A percentile compares a stretch with the other conserved stretches of the same genome.
phyloP scores from a whole-genome alignment of 192 early-diverging fungal species.

The Gaertneriomyces sp. region DNA sequence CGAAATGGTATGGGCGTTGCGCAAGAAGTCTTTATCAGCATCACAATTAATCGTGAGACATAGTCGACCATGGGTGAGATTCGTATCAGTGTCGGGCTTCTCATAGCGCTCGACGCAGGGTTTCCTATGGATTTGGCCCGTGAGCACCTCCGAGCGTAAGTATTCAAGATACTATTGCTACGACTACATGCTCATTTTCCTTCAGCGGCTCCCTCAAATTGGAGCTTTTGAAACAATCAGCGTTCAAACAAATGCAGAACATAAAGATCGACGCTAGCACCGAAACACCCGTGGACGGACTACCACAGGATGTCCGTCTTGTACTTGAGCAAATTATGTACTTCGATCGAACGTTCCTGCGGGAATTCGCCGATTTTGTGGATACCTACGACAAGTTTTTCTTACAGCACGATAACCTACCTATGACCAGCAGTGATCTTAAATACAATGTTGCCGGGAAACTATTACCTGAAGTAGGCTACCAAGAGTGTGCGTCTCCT shows the following conservation, averaged over 20 bases:
- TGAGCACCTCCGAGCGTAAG: conserved; percentile 29
- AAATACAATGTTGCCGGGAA: conserved; percentile 17
- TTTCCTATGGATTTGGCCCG: conserved; percentile 27
- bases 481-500: background rate
- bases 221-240: background rate
- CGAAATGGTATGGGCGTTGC: conserved; percentile 20
- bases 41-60: background rate
- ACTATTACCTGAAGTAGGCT: conserved; percentile 26
- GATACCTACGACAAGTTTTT: conserved; percentile 46
- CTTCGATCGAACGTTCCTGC: conserved; percentile 43
- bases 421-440: too few relatives aligned
- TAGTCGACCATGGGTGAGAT: conserved; percentile 47
- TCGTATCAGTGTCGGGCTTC: conserved; percentile 44
- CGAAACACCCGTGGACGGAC: conserved; percentile 9
- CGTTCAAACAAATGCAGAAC: conserved; percentile 20
- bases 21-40: background rate
- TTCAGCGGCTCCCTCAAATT: conserved; percentile 17
- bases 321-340: conserved; percentile 17
- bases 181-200: background rate
- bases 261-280: background rate
- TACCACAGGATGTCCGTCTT: conserved; percentile 21
- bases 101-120: conserved; percentile 25
- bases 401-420: conserved; percentile 17
- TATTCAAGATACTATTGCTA: background rate
- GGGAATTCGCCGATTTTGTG: conserved; percentile 48